phyloP scores from a whole-genome alignment of 164 flowering plant genomes.

The Magnolia kwangsiensis region DNA sequence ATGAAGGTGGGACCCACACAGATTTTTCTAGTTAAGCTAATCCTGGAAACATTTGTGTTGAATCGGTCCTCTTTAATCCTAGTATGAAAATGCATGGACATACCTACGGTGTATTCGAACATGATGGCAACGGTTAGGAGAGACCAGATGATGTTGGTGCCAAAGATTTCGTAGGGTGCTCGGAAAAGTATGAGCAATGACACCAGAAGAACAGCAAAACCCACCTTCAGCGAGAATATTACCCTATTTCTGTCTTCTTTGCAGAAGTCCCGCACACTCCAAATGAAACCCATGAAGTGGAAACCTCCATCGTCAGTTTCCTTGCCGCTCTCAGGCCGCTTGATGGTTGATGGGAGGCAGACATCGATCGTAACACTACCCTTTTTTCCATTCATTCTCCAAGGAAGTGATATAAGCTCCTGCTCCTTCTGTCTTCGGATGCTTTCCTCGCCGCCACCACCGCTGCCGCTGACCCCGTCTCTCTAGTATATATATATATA shows the following conservation, averaged over 20 bases:
- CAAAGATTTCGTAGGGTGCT: constrained; percentile 71
- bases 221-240: constrained; percentile 67
- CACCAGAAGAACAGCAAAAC: constrained; percentile 70
- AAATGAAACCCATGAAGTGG: constrained; percentile 31
- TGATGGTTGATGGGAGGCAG: neutral
- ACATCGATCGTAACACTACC: constrained; percentile 30
- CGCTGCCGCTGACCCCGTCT: neutral
- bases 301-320: constrained; percentile 14
- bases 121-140: constrained; percentile 86
- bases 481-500: neutral
- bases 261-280: constrained; percentile 50
- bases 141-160: constrained; percentile 79
- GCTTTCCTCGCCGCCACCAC: neutral
- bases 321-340: constrained; percentile 9
- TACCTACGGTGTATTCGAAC: constrained; percentile 97
- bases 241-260: constrained; percentile 67
- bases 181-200: constrained; percentile 64
- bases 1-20: too few relatives aligned
- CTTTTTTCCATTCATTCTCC: constrained; percentile 69
- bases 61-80: too few relatives aligned
- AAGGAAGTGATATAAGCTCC: neutral
- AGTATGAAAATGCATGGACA: constrained; percentile 11
- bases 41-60: too few relatives aligned
- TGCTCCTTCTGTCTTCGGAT: neutral
- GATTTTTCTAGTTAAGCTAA: too few relatives aligned